These are phyloP conservation scores for Trichoderma harzianum DNA, from an alignment of 2,329 filamentous ascomycete species.

Conservation along the genomic window DNA sequence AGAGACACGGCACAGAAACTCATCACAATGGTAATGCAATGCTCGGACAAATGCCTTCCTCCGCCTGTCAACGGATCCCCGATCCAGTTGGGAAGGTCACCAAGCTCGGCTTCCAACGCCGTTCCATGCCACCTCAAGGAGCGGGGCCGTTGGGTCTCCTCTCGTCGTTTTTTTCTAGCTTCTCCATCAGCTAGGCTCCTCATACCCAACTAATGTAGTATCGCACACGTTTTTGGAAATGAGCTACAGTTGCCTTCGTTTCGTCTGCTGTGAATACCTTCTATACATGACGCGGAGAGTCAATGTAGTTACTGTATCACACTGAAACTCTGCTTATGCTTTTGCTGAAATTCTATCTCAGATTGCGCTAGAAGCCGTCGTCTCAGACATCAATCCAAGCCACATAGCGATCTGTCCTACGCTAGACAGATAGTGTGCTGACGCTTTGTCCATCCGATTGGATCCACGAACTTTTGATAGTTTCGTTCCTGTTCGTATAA, in stretches of 20 bases:
- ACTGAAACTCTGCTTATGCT: not conserved
- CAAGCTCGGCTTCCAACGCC: not conserved
- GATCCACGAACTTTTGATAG: not conserved
- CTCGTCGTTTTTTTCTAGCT: not conserved
- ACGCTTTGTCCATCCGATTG: not conserved
- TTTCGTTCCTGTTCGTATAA: not conserved
- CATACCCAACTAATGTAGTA: not conserved
- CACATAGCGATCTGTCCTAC: not conserved
- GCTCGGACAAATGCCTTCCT: not conserved
- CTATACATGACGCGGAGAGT: not conserved
- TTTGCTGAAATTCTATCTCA: not conserved
- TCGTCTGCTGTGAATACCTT: not conserved
- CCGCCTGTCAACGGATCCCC: not conserved
- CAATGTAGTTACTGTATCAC: not conserved
- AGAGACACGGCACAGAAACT: not conserved
- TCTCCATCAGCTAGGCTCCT: not conserved
- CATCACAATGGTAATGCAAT: not conserved
- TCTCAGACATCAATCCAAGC: not conserved
- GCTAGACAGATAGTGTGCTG: not conserved
- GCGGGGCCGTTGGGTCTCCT: not conserved
- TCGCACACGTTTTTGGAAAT: not conserved
- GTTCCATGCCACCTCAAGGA: not conserved
- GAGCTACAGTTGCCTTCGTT: not conserved
- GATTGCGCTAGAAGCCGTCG: not conserved
- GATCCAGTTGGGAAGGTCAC: conserved; percentile 10